Evolutionary conservation across 2,329 filamentous ascomycete genomes (phyloP), one percentile per base, ranked within the genome.

Genomic region (Ophiostoma australiae): DNA sequence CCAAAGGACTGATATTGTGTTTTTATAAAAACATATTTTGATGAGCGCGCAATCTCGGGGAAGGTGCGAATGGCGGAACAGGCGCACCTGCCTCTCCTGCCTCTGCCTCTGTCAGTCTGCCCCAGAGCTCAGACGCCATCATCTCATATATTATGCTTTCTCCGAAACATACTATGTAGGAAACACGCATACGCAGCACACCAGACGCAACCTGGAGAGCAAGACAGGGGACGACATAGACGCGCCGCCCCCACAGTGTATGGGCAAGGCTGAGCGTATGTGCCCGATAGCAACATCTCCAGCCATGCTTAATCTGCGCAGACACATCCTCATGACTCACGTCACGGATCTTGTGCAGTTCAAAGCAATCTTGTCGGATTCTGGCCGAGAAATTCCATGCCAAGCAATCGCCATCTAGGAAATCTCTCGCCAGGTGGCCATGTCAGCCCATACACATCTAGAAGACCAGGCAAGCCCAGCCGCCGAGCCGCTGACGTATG

Each of bases 121-220:
- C 44, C 20, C 44, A 27, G 3, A 58, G 52, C 52, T 27, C 52
- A 58, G 52, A 58, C 52, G 3, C 11, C 52, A 27, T 11, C 5
- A 27, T 23, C 52, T 27, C 52, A 58, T 58, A 1, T 27, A 11
- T 31, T 7, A 58, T 27, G 52, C 52, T 27, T 58, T n/a, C 11
- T 58, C 52, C 52, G n/a, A 58, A 58, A 58, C 52, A 27, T 27
- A n/a, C n/a, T n/a, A n/a, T n/a, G n/a, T n/a, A 58, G n/a, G 23
- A 58, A 58, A 58, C 52, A 58, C 52, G n/a, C 23, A 58, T 27
- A 10, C 4, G 52, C n/a, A 58, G 52, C n/a, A 58, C 52, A 58
- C 4, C 23, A 58, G 52, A 27, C 52, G 27, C 6, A 15, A 58
- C 23, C n/a, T 58, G n/a, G 52, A 58, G 52, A 27, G 52, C 52